Base-by-base conservation (phyloP, 371 early-diverging fungal species). In the Fennellomyces sp. region DNA sequence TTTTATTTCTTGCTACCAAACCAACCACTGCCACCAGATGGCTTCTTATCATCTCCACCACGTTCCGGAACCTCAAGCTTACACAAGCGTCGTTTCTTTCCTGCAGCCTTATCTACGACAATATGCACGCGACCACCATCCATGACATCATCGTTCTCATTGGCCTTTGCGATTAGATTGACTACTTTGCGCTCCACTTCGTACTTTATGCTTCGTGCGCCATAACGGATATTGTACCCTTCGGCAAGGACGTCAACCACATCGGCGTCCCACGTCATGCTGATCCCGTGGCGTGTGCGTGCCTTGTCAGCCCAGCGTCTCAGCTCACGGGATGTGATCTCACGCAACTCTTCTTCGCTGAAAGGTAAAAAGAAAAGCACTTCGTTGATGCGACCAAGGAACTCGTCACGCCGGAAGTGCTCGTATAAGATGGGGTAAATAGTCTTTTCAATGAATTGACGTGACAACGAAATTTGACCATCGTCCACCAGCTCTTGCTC, bases 131-230 rank as follows among this genome's bases (percentile, higher is more conserved):
- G 62, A 2, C 80, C 80, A 27, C 80, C 80, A 56, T 80, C 77
- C 39, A 76, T 66, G 0, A 81, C 78, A 10, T 84, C 78, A 50
- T 86, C 87, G 27, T 75, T 68, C 60, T 86, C 87, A 58, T 86
- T 74, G 3, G 82, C 81, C 52, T 84, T 83, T 26, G 87, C 87
- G 23, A 86, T 77, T 28, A 76, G 52, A 56, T 80, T 83, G 2
- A 86, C 80, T 2, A 86, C 80, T 36, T 76, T 72, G 8, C 75
- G 68, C 48, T 84, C 87, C 0, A 86, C 84, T 58, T 83, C 87
- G 52, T 85, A 81, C 55, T 85, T 85, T 55, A 86, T 84, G 53
- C 80, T 79, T 50, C 87, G 75, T 5, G 87, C 87, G 39, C 87
- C 87, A 41, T 86, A 86, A 1, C 82, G 75, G 25, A 80, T 75